Base-by-base conservation (phyloP, 257 asterid species). In the Solanum chaucha region DNA sequence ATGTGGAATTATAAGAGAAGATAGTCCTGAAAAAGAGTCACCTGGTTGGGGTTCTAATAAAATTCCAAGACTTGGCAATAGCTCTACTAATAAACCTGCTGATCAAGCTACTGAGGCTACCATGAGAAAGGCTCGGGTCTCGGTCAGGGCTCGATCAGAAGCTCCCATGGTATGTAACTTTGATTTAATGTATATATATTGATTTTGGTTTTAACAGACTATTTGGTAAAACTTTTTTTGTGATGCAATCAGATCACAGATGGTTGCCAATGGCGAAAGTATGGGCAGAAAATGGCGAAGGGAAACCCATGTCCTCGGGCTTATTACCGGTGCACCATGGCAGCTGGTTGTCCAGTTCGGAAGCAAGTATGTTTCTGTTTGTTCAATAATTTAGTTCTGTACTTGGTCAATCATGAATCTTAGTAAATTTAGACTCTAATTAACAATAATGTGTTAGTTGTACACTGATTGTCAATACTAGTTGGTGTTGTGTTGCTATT, bases 241-340 rank as follows among this genome's bases (percentile, higher is more conserved):
- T 55, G 46, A 12, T 34, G 12, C 87, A 64, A 77, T 80, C 68
- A 97, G 99, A 95, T 97, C 46, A 90, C 98, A 0, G 99, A 97
- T 90, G 99, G 99, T 81, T 97, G 99, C 55, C 99, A 97, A 92
- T 97, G 99, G 99, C 90, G 99, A 9, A 97, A 97, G 88, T 97
- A 97, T 38, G 99, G 99, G 12, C 99, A 97, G 86, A 97, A 97
- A 90, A 94, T 97, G 93, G 99, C 99, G 0, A 97, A 97, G 87
- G 99, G 99, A 40, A 97, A 97, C 88, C 99, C 99, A 1, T 94
- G 98, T 80, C 99, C 99, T 46, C 97, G 99, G 28, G 99, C 99
- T 10, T 97, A 97, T 88, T 97, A 95, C 2, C 94, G 99, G 4
- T 97, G 99, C 93, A 97, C 99, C 89, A 97, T 97, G 99, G 98